Evolutionary conservation across 768 basidiomycete species (phyloP).

Genomic region (Kwoniella dejecticola): DNA sequence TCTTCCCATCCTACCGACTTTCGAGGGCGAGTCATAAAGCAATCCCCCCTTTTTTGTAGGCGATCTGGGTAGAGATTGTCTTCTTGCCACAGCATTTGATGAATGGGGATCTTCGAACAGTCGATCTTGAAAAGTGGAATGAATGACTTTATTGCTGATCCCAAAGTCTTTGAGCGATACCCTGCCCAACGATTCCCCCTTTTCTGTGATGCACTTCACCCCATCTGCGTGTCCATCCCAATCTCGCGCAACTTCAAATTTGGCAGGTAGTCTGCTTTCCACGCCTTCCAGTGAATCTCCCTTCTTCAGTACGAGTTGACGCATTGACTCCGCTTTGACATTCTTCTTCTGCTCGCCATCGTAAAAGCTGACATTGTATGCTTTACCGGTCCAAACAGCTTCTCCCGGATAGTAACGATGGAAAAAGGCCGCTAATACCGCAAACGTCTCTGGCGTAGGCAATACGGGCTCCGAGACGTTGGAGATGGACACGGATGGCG

Average conservation of each 20-base stretch:
- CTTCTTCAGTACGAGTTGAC: slow-evolving; percentile 16
- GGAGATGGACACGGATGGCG: neutral
- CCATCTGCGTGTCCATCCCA: slow-evolving; percentile 22
- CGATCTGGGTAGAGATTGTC: slow-evolving; percentile 11
- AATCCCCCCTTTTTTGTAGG: slow-evolving; percentile 6
- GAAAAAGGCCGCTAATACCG: neutral
- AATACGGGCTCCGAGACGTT: neutral
- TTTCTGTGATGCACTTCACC: neutral
- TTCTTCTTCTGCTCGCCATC: slow-evolving; percentile 18
- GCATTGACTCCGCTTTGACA: slow-evolving; percentile 18
- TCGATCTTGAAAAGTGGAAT: slow-evolving; percentile 7
- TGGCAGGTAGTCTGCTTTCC: neutral
- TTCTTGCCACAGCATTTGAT: neutral
- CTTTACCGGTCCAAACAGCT: slow-evolving; percentile 6
- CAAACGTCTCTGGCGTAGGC: neutral
- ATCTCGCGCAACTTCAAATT: slow-evolving; percentile 21
- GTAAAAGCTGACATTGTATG: slow-evolving; percentile 21
- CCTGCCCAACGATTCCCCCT: neutral
- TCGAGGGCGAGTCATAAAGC: neutral
- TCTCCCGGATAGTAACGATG: slow-evolving; percentile 10
- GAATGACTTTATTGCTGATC: slow-evolving; percentile 9
- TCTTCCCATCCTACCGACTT: neutral
- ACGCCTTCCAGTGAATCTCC: slow-evolving; percentile 25
- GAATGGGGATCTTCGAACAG: slow-evolving; percentile 2
- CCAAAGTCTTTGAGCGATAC: neutral